Base-by-base conservation (phyloP, 2,329 filamentous ascomycete genomes). In the Neoascochyta sp. region DNA sequence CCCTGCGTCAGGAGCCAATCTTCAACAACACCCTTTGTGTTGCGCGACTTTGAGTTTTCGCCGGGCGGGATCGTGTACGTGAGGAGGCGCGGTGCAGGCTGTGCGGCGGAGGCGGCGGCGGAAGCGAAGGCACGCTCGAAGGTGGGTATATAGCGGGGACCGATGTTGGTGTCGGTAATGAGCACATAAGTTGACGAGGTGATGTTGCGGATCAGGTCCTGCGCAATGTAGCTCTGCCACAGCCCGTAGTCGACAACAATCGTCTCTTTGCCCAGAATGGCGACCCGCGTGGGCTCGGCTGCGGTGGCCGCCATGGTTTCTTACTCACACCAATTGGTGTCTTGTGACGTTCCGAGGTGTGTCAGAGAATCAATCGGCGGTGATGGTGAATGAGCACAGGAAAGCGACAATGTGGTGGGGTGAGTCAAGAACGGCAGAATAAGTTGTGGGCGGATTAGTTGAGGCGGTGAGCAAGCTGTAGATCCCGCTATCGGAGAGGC, bases 131-230 rank as follows among this genome's bases (percentile, higher is more conserved):
- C 70, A 39, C 75, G 67, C 57, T 80, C 66, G 64, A 98, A 95
- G 16, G 70, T 60, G n/a, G 86, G 79, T 1, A 88, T 81, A 64
- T 96, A 96, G 50, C 81, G 75, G 13, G 81, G 74, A 40, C 76
- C 78, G 40, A 98, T 78, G 60, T 96, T 96, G 24, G 89, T 94
- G 67, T 98, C 92, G 63, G 92, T 96, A 54, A 98, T 86, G 40
- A 98, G 81, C 36, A 96, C 83, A 62, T 96, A 98, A 39, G 90
- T 96, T 11, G 88, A 93, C 12, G 89, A 92, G 28, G 76, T 66
- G 39, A 92, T 72, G 59, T 83, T 85, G 32, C 74, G 67, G 41
- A 96, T 71, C 34, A 98, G 74, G 65, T 98, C 90, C 47, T 80
- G 68, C 30, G 81, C 80, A 42, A 96, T 81, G 60, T 85, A 92